Conservation (phyloP, 1,139 yeast genomes). For the Candida sp. region DNA sequence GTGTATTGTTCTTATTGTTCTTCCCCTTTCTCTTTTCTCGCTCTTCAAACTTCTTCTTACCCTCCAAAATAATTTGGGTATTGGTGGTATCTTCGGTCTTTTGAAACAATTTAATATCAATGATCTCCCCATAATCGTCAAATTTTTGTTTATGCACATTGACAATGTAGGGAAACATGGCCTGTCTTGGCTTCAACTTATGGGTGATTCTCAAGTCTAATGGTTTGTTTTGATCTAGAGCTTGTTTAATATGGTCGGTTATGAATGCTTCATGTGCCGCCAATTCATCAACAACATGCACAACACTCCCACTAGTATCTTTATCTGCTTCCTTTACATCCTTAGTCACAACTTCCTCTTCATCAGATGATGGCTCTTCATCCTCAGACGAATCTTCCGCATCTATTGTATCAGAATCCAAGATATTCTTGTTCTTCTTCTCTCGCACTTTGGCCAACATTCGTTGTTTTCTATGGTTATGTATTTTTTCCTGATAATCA, state of each 20-base stretch:
- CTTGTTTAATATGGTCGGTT: conserved; percentile 35
- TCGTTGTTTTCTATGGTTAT: conserved; percentile 40
- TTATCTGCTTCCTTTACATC: conserved; percentile 7
- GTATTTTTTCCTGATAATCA: conserved; percentile 44
- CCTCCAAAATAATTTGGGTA: conserved; percentile 31
- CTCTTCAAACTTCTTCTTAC: conserved; percentile 29
- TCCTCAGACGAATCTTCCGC: conserved; percentile 40
- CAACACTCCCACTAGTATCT: conserved; percentile 5
- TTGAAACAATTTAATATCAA: conserved; percentile 62
- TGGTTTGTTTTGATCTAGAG: conserved; percentile 37
- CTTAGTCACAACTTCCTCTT: conserved; percentile 10
- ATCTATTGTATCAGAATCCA: conserved; percentile 39
- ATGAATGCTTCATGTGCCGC: conserved; percentile 42
- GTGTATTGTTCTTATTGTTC: conserved; percentile 14
- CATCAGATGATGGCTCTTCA: conserved; percentile 23
- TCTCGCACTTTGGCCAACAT: conserved; percentile 54
- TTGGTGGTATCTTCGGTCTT: conserved; percentile 51
- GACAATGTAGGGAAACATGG: conserved; percentile 70
- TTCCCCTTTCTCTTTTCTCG: conserved; percentile 23
- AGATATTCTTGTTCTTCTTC: conserved; percentile 50
- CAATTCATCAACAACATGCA: conserved; percentile 23
- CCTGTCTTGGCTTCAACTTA: conserved; percentile 56
- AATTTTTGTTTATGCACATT: conserved; percentile 47
- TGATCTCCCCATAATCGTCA: conserved; percentile 85
- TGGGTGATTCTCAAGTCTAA: conserved; percentile 65